Evolutionary conservation across 306 rosid genomes (phyloP).

Genomic region (cucumber (Cucumis sativus)): DNA sequence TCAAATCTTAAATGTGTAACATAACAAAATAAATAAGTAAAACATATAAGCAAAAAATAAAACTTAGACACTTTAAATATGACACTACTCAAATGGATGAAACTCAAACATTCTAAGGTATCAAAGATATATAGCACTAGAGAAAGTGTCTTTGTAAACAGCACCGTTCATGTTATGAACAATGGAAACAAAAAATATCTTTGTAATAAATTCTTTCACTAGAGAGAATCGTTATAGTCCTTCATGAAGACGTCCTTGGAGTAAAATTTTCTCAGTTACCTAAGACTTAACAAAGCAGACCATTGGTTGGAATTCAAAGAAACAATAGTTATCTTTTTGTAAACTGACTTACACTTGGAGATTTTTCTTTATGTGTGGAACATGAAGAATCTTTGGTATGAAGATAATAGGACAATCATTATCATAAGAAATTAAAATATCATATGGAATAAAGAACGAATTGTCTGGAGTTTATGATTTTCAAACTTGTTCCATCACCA

Average conservation of each 20-base stretch:
- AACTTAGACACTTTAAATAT: too few species aligned
- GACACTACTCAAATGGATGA: too few species aligned
- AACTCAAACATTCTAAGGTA: too few species aligned
- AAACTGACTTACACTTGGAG: neutral
- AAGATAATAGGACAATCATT: too few species aligned
- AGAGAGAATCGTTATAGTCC: neutral
- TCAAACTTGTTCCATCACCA: neutral
- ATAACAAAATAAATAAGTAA: too few species aligned
- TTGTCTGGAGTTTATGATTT: neutral
- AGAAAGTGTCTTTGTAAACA: too few species aligned
- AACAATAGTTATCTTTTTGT: neutral
- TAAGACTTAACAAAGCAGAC: neutral
- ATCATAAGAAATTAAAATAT: neutral
- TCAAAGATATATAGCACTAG: too few species aligned
- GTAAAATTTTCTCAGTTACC: neutral
- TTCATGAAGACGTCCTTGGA: neutral
- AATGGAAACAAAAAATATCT: too few species aligned
- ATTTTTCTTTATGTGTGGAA: neutral
- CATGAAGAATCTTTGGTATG: neutral
- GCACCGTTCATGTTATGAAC: too few species aligned
- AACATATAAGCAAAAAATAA: too few species aligned
- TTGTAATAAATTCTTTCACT: too few species aligned
- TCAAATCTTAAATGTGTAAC: too few species aligned
- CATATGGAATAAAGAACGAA: neutral
- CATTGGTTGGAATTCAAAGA: neutral